These are phyloP conservation scores for Macroventuria anomochaeta DNA, from an alignment of 2,329 filamentous ascomycete species.

Conservation along the genomic window DNA sequence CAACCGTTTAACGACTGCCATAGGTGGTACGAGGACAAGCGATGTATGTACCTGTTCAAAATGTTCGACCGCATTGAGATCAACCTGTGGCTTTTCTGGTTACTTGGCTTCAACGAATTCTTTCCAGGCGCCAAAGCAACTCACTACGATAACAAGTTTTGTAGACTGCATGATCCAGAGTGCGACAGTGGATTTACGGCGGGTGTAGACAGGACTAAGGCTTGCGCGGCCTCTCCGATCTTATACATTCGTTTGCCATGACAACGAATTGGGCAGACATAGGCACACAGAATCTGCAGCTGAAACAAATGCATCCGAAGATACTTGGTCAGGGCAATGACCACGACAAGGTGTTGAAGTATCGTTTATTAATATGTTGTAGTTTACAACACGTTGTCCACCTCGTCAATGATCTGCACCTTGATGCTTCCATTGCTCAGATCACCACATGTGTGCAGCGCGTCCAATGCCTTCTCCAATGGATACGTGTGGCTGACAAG, in stretches of 20 bases:
- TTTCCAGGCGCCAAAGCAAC: background rate
- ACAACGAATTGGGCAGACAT: background rate
- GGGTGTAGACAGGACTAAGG: background rate
- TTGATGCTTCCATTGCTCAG: constrained; percentile 63
- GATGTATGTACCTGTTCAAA: background rate
- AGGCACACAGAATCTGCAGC: background rate
- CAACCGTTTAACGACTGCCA: background rate
- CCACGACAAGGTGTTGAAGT: background rate
- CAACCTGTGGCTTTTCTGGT: too few relatives aligned
- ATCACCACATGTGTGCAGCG: constrained; percentile 61
- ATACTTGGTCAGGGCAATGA: too few relatives aligned
- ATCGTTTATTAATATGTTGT: background rate
- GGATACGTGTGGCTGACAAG: constrained; percentile 69
- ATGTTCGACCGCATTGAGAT: background rate
- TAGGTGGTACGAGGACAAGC: background rate
- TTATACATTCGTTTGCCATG: background rate
- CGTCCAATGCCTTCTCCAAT: constrained; percentile 67
- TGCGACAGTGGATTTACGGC: background rate
- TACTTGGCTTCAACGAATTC: too few relatives aligned
- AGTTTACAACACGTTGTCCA: constrained; percentile 32
- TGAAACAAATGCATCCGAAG: background rate
- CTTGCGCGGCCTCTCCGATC: background rate
- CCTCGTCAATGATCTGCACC: constrained; percentile 63
- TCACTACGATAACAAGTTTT: background rate
- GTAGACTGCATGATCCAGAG: background rate